Conservation (phyloP, 805 yeast species). For the Candida dendrica region DNA sequence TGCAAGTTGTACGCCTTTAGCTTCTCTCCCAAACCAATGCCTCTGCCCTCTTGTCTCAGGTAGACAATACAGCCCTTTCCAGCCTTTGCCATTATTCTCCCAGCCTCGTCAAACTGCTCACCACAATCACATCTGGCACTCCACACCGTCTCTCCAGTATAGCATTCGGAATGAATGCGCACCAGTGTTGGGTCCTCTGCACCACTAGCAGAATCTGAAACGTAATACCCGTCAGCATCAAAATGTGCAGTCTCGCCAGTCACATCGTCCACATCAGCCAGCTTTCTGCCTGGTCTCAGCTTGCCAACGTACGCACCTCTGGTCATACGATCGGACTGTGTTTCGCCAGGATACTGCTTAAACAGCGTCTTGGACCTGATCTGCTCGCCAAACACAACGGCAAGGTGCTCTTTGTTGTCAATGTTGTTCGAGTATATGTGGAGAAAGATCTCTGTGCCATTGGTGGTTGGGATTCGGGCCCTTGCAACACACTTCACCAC, state of each 20-base stretch:
- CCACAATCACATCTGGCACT: constrained; percentile 99
- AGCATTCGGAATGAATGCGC: constrained; percentile 94
- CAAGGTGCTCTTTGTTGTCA: constrained; percentile 91
- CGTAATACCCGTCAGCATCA: constrained; percentile 31
- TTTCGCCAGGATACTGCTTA: constrained; percentile 53
- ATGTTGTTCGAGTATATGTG: constrained; percentile 82
- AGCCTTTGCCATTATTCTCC: constrained; percentile 76
- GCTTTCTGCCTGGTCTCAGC: constrained; percentile 75
- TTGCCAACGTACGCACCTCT: constrained; percentile 95
- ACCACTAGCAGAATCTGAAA: constrained; percentile 15
- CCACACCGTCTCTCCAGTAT: constrained; percentile 99
- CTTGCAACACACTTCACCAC: constrained; percentile 81
- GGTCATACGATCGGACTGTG: constrained; percentile 94
- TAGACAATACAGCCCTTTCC: constrained; percentile 95
- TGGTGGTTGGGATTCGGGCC: constrained; percentile 94
- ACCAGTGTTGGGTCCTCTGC: constrained; percentile 50
- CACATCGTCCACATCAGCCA: constrained; percentile 56
- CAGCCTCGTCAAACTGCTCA: constrained; percentile 98
- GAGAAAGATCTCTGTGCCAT: constrained; percentile 88
- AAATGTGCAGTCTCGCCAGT: constrained; percentile 32
- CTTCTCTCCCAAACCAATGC: constrained; percentile 97
- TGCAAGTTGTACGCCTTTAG: constrained; percentile 94
- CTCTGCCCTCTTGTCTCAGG: constrained; percentile 96
- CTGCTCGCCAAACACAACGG: constrained; percentile 93
- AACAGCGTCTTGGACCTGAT: constrained; percentile 74